These are phyloP conservation scores for Juncus effusus DNA, from an alignment of 176 grass and related monocot genomes.

Conservation along the genomic window DNA sequence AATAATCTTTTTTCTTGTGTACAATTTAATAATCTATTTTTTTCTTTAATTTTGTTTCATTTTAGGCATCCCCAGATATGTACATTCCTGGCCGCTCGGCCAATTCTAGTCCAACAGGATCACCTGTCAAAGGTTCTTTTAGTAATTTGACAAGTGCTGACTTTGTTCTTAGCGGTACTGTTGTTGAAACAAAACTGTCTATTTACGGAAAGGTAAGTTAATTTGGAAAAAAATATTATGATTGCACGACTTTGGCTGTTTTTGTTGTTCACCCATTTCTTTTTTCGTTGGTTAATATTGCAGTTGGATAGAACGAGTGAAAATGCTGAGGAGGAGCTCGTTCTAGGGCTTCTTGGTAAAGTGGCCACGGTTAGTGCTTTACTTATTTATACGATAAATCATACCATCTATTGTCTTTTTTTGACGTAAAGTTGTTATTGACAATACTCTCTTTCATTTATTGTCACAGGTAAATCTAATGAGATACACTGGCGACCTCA, in stretches of 20 bases:
- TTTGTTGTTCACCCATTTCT: conserved; percentile 17
- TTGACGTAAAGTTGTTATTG: too few relatives aligned
- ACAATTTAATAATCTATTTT: conserved; percentile 19
- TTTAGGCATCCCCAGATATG: conserved; percentile 68
- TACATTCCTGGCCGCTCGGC: conserved; percentile 67
- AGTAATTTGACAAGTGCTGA: conserved; percentile 67
- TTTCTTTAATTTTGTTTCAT: conserved; percentile 10
- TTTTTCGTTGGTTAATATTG: conserved; percentile 11
- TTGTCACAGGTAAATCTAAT: conserved; percentile 65
- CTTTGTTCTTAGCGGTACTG: conserved; percentile 85
- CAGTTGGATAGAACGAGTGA: conserved; percentile 64
- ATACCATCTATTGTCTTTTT: background rate
- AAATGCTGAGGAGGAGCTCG: conserved; percentile 55
- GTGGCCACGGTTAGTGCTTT: conserved; percentile 74
- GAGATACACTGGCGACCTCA: conserved; percentile 59
- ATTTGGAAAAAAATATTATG: background rate
- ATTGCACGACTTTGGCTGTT: conserved; percentile 8
- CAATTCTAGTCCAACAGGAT: conserved; percentile 39
- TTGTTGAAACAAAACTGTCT: conserved; percentile 85
- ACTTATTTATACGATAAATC: conserved; percentile 14
- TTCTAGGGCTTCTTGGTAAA: conserved; percentile 75
- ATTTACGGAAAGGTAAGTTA: conserved; percentile 75
- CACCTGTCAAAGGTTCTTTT: conserved; percentile 43
- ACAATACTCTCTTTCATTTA: too few relatives aligned
- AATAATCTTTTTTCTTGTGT: conserved; percentile 27